Evolutionary conservation across 352 stramenopile genomes (phyloP), one percentile per base, ranked within the genome.

Genomic region (Phytophthora multivora): DNA sequence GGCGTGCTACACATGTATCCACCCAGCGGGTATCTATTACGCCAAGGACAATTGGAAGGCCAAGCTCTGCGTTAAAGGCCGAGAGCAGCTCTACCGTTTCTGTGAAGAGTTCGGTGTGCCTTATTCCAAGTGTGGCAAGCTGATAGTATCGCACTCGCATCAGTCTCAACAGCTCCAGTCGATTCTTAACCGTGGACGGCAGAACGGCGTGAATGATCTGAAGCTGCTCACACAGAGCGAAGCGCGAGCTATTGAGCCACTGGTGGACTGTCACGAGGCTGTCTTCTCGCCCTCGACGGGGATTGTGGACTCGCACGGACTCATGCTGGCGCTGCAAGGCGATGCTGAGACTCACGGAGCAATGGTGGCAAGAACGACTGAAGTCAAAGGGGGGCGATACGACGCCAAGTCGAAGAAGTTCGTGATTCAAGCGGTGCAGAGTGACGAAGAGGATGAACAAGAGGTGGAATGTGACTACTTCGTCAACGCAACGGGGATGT

Each of bases 251-350:
- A 55, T 93, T 2, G 86, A 95, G 46, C 80, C 84, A 0, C 51
- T 88, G 1, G 80, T 91, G 13, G 51, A 82, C 42, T 90, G 84
- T 42, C 33, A 80, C 1, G 60, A 88, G 53, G 97, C 90, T 3
- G 58, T 99, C 0, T 90, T 93, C 36, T 98, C 93, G n/a, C 96
- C 97, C 5, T 98, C 89, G 0, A 99, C 97, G 5, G 97, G 97
- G 2, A 96, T 99, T 54, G 69, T 99, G 13, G 96, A 99, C 80
- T 96, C 87, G 26, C 92, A 98, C 62, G 77, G 70, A 2, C 82
- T 98, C 13, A 94, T 98, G 81, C 77, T 91, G 31, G 89, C 87
- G 54, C 72, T 99, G 11, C 83, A 98, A 40, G 76, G 77, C 2
- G 96, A 99, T 45, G 92, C 91, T 0, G 91, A 98, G 77, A 72